phyloP scores from a whole-genome alignment of 345 rosid genomes.

The Eucalyptus viminalis region DNA sequence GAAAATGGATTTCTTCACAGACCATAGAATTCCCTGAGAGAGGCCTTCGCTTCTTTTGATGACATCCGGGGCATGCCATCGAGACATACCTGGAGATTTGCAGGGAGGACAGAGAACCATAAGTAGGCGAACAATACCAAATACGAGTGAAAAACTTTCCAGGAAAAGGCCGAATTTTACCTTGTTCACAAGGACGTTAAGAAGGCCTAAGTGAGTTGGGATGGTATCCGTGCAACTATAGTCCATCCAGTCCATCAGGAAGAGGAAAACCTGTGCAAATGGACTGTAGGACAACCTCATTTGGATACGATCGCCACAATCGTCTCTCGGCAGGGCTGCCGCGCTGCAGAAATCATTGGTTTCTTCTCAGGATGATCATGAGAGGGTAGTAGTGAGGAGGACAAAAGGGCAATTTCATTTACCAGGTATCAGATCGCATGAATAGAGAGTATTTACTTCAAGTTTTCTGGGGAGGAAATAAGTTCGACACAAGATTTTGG shows the following conservation, averaged over 20 bases:
- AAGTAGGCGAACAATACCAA: background rate
- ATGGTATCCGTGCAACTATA: slow-evolving; percentile 47
- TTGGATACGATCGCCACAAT: slow-evolving; percentile 31
- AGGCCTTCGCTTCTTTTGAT: slow-evolving; percentile 42
- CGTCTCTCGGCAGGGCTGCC: slow-evolving; percentile 41
- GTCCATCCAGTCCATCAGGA: slow-evolving; percentile 62
- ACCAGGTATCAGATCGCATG: background rate
- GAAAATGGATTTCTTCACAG: background rate
- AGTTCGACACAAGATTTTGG: background rate
- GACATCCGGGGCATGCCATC: slow-evolving; percentile 49
- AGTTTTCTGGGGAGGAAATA: background rate
- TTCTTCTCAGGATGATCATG: background rate
- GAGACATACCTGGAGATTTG: slow-evolving; percentile 31
- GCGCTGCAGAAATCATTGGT: slow-evolving; percentile 28
- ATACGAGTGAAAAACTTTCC: background rate
- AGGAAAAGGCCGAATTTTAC: background rate
- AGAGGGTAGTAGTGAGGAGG: background rate
- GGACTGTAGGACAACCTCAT: slow-evolving; percentile 58
- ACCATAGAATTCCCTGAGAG: slow-evolving; percentile 64
- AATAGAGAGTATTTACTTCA: background rate
- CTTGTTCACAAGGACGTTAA: slow-evolving; percentile 48
- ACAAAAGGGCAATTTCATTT: background rate
- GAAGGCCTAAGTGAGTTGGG: slow-evolving; percentile 44
- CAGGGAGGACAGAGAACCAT: background rate
- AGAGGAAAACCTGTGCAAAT: slow-evolving; percentile 41